Conservation (phyloP, 768 basidiomycete genomes). For the Hebeloma cylindrosporum region DNA sequence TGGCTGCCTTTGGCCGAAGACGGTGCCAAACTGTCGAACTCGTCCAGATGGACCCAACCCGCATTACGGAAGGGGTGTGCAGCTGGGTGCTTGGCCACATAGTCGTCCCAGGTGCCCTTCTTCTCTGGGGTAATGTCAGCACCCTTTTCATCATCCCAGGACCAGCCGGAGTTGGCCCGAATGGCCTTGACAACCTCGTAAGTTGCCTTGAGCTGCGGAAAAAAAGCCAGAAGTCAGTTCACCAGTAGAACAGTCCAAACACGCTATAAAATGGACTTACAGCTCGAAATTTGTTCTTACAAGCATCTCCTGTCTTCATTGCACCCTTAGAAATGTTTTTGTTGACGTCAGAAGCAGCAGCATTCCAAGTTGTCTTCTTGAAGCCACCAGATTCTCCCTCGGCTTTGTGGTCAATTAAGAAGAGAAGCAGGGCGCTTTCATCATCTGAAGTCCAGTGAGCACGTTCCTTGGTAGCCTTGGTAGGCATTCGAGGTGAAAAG, state of each 20-base stretch:
- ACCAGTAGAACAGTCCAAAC: not conserved
- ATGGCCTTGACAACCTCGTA: slow-evolving; percentile 20
- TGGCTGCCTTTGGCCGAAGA: slow-evolving; percentile 8
- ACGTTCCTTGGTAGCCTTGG: too few species aligned
- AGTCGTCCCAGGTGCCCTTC: slow-evolving; percentile 7
- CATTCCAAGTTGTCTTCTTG: slow-evolving; percentile 19
- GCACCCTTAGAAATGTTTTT: slow-evolving; percentile 13
- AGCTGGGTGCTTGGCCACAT: slow-evolving; percentile 2
- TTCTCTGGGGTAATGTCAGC: slow-evolving; percentile 15
- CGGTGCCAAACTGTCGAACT: slow-evolving; percentile 16
- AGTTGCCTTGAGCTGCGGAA: slow-evolving; percentile 13
- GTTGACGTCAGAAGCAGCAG: slow-evolving; percentile 7
- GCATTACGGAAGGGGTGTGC: slow-evolving; percentile 22
- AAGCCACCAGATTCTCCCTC: too few species aligned
- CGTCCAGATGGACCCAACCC: slow-evolving; percentile 23
- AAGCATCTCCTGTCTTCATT: slow-evolving; percentile 17
- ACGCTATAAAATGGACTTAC: slow-evolving; percentile 10
- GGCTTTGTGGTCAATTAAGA: too few species aligned
- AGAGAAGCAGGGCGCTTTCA: too few species aligned
- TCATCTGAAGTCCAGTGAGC: too few species aligned
- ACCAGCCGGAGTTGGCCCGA: slow-evolving; percentile 23
- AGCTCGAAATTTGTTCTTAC: slow-evolving; percentile 20
- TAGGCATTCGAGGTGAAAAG: too few species aligned
- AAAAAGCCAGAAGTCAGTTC: not conserved
- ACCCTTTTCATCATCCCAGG: slow-evolving; percentile 21